A percentile compares a stretch with the other conserved stretches of the same genome.
phyloP scores from a whole-genome alignment of 495 filamentous ascomycete genomes.

The Neurospora sp. region DNA sequence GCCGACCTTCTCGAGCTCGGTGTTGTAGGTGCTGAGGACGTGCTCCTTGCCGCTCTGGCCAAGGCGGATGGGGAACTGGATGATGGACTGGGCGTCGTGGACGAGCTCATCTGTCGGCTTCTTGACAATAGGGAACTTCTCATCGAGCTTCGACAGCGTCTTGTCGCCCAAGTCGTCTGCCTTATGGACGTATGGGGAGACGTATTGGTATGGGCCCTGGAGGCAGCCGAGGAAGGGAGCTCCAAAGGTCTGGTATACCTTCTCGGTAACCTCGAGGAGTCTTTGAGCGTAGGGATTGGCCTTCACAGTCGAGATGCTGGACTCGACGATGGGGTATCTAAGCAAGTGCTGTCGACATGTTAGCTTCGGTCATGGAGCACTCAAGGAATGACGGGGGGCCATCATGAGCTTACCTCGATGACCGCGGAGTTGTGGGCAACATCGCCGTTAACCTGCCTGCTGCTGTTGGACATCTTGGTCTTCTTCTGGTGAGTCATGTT shows the following conservation, averaged over 20 bases:
- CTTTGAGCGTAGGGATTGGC: conserved; percentile 70
- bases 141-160: conserved; percentile 64
- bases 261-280: conserved; percentile 60
- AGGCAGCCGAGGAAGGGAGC: conserved; percentile 73
- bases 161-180: conserved; percentile 72
- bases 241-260: conserved; percentile 51
- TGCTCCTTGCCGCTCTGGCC: conserved; percentile 65
- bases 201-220: conserved; percentile 61
- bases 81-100: conserved; percentile 51
- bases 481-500: conserved; percentile 10
- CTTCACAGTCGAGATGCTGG: conserved; percentile 68
- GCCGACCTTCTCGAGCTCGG: conserved; percentile 68
- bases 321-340: conserved; percentile 76
- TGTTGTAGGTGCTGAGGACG: conserved; percentile 58
- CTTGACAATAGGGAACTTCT: conserved; percentile 76
- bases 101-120: conserved; percentile 73
- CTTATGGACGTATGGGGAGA: conserved; percentile 72
- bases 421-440: conserved; percentile 15
- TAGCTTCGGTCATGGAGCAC: not conserved
- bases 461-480: conserved; percentile 13
- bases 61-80: conserved; percentile 55
- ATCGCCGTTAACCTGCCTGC: conserved; percentile 20
- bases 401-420: conserved; percentile 13
- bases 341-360: conserved; percentile 56
- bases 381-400: not conserved